Base-by-base conservation (phyloP, 306 rosid species). In the Lathyrus aphaca region DNA sequence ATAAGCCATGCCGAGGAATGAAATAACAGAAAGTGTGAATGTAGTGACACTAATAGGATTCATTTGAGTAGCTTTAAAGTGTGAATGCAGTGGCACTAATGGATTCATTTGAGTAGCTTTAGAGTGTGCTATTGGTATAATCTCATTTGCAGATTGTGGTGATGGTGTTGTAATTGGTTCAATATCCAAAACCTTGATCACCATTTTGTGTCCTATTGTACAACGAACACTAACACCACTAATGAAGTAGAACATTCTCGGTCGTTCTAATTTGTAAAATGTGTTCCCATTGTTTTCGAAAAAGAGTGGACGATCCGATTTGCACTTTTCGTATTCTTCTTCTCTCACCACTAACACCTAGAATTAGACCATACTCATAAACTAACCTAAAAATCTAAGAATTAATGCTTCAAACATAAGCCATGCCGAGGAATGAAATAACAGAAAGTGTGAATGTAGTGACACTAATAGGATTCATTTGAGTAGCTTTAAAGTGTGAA, bases 201-300 rank as follows among this genome's bases (percentile, higher is more conserved):
- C 79, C 87, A 94, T 75, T 74, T 80, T 87, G 44, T 84, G 90
- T 0, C 98, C 98, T 66, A 80, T 84, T 73, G 50, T 37, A 37
- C 96, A 94, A 66, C 90, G 98, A 35, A 92, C 92, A 1, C 81
- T 65, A 44, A 90, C 83, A 17, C 98, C 97, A 65, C 98, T 94
- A 5, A 90, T 84, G 88, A 94, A 94, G 74, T 59, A 94, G 87
- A 85, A 91, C 78, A 85, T n/a, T 2, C 97, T 96, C 0, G 96
- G 68, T 4, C 86, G 29, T 14, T 84, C 85, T 19, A 94, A 68
- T 5, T 58, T 66, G 80, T 78, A 79, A 2, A 74, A 39, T 0
- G 88, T 84, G 35, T 79, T 68, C 0, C 95, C 96, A 9, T 81
- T 80, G 80, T 91, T 91, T 29, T 85, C 78, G 87, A 77, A 94